Evolutionary conservation across 257 asterid species (phyloP).

Genomic region (Lavandula angustifolia): DNA sequence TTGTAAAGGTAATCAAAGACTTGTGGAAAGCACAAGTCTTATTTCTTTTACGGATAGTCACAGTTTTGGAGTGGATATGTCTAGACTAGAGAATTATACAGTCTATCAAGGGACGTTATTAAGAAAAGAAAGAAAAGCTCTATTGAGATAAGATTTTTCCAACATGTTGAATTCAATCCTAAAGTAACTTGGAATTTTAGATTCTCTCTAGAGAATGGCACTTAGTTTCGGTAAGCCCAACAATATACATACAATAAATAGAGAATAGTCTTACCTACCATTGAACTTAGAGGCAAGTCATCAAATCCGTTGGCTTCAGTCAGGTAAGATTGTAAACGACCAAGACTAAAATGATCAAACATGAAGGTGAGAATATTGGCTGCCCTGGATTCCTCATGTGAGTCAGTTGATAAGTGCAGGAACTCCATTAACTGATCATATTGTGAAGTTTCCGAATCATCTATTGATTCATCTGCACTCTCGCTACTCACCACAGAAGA

Average conservation of each 20-base stretch:
- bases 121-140: neutral
- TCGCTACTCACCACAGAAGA: constrained; percentile 65
- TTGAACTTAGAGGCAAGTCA: constrained; percentile 73
- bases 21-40: constrained; percentile 6
- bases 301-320: constrained; percentile 52
- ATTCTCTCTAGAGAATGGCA: constrained; percentile 7
- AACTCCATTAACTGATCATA: constrained; percentile 70
- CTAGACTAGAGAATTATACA: neutral
- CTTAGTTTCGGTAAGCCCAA: neutral
- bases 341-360: constrained; percentile 69
- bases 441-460: constrained; percentile 80
- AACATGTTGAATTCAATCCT: neutral
- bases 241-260: constrained; percentile 30
- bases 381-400: constrained; percentile 63
- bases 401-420: constrained; percentile 60
- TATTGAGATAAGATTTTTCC: neutral
- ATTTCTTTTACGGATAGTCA: neutral
- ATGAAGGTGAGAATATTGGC: constrained; percentile 63
- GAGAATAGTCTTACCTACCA: constrained; percentile 76
- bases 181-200: constrained; percentile 3
- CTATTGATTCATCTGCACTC: constrained; percentile 73
- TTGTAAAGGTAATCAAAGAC: neutral
- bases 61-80: neutral
- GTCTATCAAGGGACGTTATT: neutral
- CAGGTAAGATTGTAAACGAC: constrained; percentile 67